Conservation (phyloP, 352 stramenopile genomes). For the Globisporangium perplexum region DNA sequence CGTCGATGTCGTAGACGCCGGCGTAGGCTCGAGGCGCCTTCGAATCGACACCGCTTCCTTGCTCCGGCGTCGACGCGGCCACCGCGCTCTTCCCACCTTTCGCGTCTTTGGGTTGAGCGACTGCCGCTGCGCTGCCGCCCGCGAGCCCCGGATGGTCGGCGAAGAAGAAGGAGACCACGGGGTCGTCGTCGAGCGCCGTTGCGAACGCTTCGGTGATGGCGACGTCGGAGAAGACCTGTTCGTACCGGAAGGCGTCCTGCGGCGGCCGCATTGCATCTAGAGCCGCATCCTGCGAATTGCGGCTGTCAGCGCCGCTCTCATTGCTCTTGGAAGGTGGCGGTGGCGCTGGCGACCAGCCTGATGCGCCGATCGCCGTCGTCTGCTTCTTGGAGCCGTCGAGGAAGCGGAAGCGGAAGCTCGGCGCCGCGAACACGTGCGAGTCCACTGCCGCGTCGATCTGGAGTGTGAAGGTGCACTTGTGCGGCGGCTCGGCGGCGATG, state of each 20-base stretch:
- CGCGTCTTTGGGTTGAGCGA: slow-evolving; percentile 21
- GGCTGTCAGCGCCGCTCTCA: neutral
- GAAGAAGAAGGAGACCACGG: slow-evolving; percentile 59
- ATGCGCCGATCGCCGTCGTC: slow-evolving; percentile 28
- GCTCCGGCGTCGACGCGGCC: slow-evolving; percentile 4
- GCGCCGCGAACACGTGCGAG: slow-evolving; percentile 33
- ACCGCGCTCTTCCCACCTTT: slow-evolving; percentile 18
- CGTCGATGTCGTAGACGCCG: slow-evolving; percentile 57
- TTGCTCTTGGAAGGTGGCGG: slow-evolving; percentile 1
- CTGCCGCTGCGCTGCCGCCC: slow-evolving; percentile 2
- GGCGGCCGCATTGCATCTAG: neutral
- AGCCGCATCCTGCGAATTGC: neutral
- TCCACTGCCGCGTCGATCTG: slow-evolving; percentile 44
- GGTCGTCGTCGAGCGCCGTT: slow-evolving; percentile 42
- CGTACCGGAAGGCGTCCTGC: slow-evolving; percentile 27
- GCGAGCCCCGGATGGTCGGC: slow-evolving; percentile 33
- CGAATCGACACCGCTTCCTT: neutral
- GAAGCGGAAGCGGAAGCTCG: slow-evolving; percentile 66
- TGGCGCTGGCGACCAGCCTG: slow-evolving; percentile 26
- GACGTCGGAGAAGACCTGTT: slow-evolving; percentile 42
- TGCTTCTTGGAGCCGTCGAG: slow-evolving; percentile 57
- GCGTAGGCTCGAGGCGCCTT: slow-evolving; percentile 25
- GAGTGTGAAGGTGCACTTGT: slow-evolving; percentile 59
- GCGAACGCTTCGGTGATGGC: slow-evolving; percentile 42
- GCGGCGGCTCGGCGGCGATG: no score